Percentiles rank a stretch among this genome's conserved stretches.
Evolutionary conservation across 768 basidiomycete genomes (phyloP).

Genomic region (Mycena indigotica): DNA sequence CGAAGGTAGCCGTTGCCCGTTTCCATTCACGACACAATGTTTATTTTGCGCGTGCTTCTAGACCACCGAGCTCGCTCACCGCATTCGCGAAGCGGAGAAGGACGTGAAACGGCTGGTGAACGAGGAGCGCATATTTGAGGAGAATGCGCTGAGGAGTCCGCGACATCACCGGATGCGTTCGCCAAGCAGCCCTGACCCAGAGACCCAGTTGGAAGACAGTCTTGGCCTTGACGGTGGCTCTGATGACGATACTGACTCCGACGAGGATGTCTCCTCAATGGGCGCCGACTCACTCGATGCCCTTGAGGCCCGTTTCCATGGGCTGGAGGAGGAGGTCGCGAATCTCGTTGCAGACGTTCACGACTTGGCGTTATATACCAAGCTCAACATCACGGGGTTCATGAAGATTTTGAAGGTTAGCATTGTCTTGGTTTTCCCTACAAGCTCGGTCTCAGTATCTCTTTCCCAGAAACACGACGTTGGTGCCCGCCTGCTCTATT

Average conservation of each 20-base stretch:
- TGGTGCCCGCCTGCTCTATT: conserved; percentile 22
- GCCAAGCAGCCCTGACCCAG: conserved; percentile 46
- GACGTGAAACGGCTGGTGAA: conserved; percentile 78
- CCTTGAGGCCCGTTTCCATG: conserved; percentile 83
- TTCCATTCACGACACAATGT: neutral
- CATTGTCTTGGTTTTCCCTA: conserved; percentile 12
- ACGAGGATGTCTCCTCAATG: conserved; percentile 48
- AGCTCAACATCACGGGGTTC: conserved; percentile 97
- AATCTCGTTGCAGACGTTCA: conserved; percentile 92
- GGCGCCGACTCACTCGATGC: conserved; percentile 66
- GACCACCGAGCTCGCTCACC: conserved; percentile 79
- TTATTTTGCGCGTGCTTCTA: neutral
- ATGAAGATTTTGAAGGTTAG: conserved; percentile 94
- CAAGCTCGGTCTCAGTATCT: no score
- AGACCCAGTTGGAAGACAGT: conserved; percentile 53
- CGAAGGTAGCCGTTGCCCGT: conserved; percentile 57
- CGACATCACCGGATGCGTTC: conserved; percentile 19
- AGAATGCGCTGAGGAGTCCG: neutral
- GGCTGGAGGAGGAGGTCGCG: conserved; percentile 92
- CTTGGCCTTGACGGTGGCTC: conserved; percentile 69
- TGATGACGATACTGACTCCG: conserved; percentile 56
- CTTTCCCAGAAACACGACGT: conserved; percentile 89
- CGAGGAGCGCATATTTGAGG: conserved; percentile 39
- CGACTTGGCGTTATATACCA: conserved; percentile 88
- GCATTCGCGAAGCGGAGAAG: conserved; percentile 81